Conservation (phyloP, 2,329 filamentous ascomycete species). For the Laburnicola sp. region DNA sequence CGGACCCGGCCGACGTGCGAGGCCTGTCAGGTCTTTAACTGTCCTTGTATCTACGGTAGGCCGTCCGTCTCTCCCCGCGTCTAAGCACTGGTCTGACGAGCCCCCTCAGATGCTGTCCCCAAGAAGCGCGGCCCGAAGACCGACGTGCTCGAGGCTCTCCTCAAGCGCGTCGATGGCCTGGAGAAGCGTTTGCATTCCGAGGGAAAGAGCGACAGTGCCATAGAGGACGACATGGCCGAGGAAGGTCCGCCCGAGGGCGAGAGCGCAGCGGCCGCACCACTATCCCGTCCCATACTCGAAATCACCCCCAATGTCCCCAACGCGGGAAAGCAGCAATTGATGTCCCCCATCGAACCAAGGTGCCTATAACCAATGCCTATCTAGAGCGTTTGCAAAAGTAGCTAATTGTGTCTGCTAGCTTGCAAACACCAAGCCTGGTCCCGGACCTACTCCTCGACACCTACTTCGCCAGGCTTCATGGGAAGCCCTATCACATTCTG, state of each 20-base stretch:
- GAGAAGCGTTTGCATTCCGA: slow-evolving; percentile 73
- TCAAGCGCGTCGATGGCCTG: slow-evolving; percentile 83
- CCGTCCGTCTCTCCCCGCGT: no score
- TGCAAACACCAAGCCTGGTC: slow-evolving; percentile 53
- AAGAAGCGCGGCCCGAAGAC: no score
- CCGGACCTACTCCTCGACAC: slow-evolving; percentile 71
- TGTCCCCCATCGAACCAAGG: slow-evolving; percentile 46
- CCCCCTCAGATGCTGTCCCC: no score
- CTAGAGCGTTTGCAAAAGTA: slow-evolving; percentile 19
- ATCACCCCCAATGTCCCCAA: slow-evolving; percentile 27
- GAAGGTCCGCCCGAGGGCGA: slow-evolving; percentile 50
- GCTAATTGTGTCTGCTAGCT: slow-evolving; percentile 23
- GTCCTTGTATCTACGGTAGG: no score
- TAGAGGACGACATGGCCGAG: no score
- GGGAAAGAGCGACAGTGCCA: slow-evolving; percentile 49
- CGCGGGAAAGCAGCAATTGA: slow-evolving; percentile 36
- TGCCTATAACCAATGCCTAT: slow-evolving; percentile 22
- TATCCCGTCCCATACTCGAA: slow-evolving; percentile 29
- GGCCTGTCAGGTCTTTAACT: no score
- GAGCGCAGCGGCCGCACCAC: no score
- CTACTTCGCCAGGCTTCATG: slow-evolving; percentile 78
- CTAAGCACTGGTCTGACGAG: no score
- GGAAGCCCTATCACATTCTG: slow-evolving; percentile 79
- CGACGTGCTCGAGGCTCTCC: no score
- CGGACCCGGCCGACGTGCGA: no score